These are phyloP conservation scores for Tetrapisispora arboricola DNA, from an alignment of 805 yeast genomes.

Conservation along the genomic window DNA sequence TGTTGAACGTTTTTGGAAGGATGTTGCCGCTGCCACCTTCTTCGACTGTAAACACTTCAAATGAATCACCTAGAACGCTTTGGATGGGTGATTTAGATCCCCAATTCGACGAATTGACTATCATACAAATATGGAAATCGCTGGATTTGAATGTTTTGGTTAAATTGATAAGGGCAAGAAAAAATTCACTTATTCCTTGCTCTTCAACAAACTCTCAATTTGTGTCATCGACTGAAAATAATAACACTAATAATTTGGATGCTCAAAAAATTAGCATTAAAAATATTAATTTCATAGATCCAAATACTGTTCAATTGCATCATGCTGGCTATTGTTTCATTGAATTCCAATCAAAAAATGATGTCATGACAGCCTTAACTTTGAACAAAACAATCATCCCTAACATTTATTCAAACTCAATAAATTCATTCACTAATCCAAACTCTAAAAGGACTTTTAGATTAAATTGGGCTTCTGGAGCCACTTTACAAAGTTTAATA, in stretches of 20 bases:
- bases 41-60: constrained; percentile 37
- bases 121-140: constrained; percentile 50
- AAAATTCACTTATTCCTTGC: constrained; percentile 27
- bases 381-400: constrained; percentile 60
- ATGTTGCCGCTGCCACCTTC: constrained; percentile 44
- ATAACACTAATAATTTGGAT: too few relatives aligned
- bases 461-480: constrained; percentile 78
- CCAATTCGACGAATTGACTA: constrained; percentile 57
- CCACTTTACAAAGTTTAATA: constrained; percentile 60
- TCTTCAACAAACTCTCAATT: constrained; percentile 11
- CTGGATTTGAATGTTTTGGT: constrained; percentile 49
- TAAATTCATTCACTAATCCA: constrained; percentile 22
- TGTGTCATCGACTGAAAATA: not conserved
- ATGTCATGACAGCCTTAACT: constrained; percentile 58
- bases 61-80: constrained; percentile 53
- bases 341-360: constrained; percentile 58
- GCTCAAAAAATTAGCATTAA: too few relatives aligned
- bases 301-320: constrained; percentile 25
- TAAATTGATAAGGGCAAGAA: constrained; percentile 50
- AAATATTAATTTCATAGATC: constrained; percentile 26
- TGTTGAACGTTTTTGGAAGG: too few relatives aligned
- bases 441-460: constrained; percentile 50
- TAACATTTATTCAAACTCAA: constrained; percentile 28
- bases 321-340: constrained; percentile 70
- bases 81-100: constrained; percentile 91